Base-by-base conservation (phyloP, 106 monocot genomes). In the Dioscorea dumetorum region DNA sequence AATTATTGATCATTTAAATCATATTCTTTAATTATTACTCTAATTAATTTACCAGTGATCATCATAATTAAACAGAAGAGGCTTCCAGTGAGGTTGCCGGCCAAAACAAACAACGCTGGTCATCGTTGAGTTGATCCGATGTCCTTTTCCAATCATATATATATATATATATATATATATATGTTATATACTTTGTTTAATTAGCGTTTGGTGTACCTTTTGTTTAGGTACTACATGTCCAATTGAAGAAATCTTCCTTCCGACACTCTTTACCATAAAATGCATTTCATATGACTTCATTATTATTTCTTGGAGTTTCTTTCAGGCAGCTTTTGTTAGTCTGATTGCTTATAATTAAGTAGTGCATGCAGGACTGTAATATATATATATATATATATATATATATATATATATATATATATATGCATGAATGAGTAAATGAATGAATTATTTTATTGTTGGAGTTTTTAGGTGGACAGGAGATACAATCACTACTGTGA, bases 401-500 rank as follows among this genome's bases (percentile, higher is more conserved):
- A 51, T 51, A 51, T 51, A 4, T 51, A 13, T 51, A 51, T 51
- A 4, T 51, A 13, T 51, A 51, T 51, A 4, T 51, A 51, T 51
- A 51, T 51, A 51, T 51, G 17, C 0, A 51, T 51, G 17, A 13
- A 4, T 51, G 4, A 13, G 4, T 51, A 4, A 13, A 51, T 51
- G 6, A 41, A 8, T 6, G 1, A 41, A 3, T 41, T 41, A 0
- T 3, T 41, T 10, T 0, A 41, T 41, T 41, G 6, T 41, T 41
- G 41, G 6, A 41, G 0, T 21, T 23, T 21, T 23, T 76, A 97
- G 97, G 92, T 97, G 71, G 92, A 97, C 31, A 82, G 85, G 63
- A 83, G 89, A 79, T 92, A 92, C 92, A 86, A 87, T 63, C 88
- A 92, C 68, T 97, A 97, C 77, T 89, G 97, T 70, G 92, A 97